Evolutionary conservation across 352 stramenopile species (phyloP), one percentile per base, ranked within the genome.

Genomic region (Phytopythium litorale): DNA sequence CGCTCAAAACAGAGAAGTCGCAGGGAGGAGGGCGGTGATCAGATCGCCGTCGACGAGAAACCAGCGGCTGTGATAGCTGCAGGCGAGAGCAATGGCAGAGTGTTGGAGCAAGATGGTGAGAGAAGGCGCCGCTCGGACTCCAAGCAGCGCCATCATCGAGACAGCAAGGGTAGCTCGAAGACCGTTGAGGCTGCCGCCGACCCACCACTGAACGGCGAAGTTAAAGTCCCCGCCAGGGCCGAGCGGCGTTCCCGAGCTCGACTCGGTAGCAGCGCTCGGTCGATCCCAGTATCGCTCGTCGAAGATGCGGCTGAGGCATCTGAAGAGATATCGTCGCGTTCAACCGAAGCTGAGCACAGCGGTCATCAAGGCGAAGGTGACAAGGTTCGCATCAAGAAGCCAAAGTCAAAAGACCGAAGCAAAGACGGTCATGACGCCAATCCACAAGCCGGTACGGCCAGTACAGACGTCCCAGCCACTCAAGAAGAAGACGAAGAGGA

Each of bases 401-500:
- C 48, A 2, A 16, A 18, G 5, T 37, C 48, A 15, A 54, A 54
- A 23, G 28, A 54, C 48, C 28, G 28, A 4, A 13, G 28, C 5
- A 19, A 54, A 37, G 48, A 38, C 13, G 15, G 6, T 7, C 6
- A 30, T 3, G 48, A 54, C 7, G 28, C 7, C 28, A 23, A 21
- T 30, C 25, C 25, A 11, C 48, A 38, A 38, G 25, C 48, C 15
- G 25, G 7, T 2, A 37, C 48, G n/a, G 12, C 4, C 33, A 45
- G 19, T 12, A 7, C 19, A 33, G 52, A 45, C 7, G 7, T 19
- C 12, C 49, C 25, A 4, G 6, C 8, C 16, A 21, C 33, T 23
- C 9, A n/a, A 32, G 52, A 33, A 48, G 19, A 58, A 13, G 16
- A 49, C 8, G 45, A 42, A 65, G 64, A 75, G 38, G 60, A 73